A percentile compares a stretch with the other conserved stretches of the same genome.
Conservation (phyloP, 352 stramenopile genomes). For the Pythium phragmiticola region DNA sequence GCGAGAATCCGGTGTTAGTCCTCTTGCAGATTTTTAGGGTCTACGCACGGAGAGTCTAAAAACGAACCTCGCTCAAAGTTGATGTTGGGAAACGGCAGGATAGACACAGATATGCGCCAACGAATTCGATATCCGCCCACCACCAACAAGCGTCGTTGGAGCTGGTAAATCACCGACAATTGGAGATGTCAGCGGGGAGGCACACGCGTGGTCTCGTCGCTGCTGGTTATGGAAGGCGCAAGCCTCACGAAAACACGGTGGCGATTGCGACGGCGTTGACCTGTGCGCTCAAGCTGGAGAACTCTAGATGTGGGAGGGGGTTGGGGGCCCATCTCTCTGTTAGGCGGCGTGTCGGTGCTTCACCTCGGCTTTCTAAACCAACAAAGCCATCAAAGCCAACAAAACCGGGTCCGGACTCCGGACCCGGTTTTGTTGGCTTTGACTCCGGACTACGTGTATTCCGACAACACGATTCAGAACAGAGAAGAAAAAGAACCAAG, state of each 20-base stretch:
- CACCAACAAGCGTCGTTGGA: background rate
- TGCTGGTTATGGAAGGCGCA: background rate
- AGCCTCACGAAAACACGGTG: slow-evolving; percentile 11
- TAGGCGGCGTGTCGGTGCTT: slow-evolving; percentile 5
- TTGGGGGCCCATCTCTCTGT: background rate
- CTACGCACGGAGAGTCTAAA: too few species aligned
- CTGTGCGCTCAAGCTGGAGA: too few species aligned
- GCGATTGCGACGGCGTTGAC: slow-evolving; percentile 1
- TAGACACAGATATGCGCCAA: background rate
- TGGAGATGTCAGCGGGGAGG: too few species aligned
- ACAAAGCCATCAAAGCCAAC: slow-evolving; percentile 5
- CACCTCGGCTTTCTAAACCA: background rate
- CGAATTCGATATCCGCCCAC: background rate
- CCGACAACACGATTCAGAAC: background rate
- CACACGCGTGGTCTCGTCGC: too few species aligned
- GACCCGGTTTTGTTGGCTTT: too few species aligned
- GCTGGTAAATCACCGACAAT: too few species aligned
- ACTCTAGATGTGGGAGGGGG: too few species aligned
- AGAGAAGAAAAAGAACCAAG: background rate
- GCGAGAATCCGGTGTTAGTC: background rate
- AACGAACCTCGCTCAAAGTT: background rate
- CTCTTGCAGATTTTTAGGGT: too few species aligned
- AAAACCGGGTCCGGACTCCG: background rate
- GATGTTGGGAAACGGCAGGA: background rate
- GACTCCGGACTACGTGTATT: background rate